These are phyloP conservation scores for Saposhnikovia divaricata DNA, from an alignment of 129 eudicot species.

Conservation along the genomic window DNA sequence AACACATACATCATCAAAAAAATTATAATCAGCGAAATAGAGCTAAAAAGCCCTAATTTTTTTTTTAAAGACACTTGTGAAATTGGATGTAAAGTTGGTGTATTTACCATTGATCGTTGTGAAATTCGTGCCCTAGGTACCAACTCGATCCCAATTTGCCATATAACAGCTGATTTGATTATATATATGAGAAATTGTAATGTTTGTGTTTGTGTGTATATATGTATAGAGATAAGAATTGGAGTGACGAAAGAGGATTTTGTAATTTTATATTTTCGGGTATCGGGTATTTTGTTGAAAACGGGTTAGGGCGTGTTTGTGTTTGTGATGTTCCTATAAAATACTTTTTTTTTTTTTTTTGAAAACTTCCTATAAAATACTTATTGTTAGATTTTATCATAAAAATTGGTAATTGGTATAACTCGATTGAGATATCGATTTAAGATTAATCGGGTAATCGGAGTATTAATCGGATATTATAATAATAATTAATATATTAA, in stretches of 20 bases:
- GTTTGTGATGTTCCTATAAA: no score
- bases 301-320: constrained; percentile 4
- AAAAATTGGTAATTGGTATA: no score
- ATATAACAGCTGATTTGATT: constrained; percentile 8
- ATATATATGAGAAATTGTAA: neutral
- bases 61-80: constrained; percentile 6
- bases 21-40: constrained; percentile 8
- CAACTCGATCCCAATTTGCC: constrained; percentile 20
- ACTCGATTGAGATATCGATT: no score
- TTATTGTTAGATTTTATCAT: no score
- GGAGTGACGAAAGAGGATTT: constrained; percentile 1
- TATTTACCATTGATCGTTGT: constrained; percentile 17
- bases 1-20: neutral
- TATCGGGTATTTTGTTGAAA: neutral
- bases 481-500: no score
- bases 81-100: constrained; percentile 24
- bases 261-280: neutral
- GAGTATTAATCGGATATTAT: no score
- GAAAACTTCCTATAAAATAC: no score
- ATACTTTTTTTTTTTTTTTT: no score
- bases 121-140: constrained; percentile 32
- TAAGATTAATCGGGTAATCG: no score
- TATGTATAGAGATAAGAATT: neutral
- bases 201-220: neutral
- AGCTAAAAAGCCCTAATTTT: neutral